Percentiles rank a stretch among this genome's conserved stretches.
These are phyloP conservation scores for Immersiporthe knoxdaviesiana DNA, from an alignment of 2,329 filamentous ascomycete genomes.

Conservation along the genomic window DNA sequence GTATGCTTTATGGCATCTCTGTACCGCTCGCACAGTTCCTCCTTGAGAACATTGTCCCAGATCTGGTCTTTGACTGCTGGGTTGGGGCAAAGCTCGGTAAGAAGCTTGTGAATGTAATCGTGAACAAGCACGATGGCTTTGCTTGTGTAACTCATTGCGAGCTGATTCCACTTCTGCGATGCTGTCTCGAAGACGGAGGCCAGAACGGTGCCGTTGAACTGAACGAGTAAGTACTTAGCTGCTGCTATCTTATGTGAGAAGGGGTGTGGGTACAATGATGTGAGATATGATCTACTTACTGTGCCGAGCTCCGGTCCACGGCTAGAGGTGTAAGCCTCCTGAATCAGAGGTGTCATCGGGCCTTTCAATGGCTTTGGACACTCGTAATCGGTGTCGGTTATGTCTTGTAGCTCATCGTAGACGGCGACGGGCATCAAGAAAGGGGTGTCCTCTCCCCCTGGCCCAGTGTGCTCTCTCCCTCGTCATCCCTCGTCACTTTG, in stretches of 20 bases:
- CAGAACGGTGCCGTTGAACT: not conserved
- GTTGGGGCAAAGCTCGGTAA: not conserved
- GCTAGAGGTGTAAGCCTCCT: slow-evolving; percentile 45
- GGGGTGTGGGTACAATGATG: too few relatives aligned
- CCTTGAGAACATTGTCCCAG: not conserved
- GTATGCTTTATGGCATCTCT: not conserved
- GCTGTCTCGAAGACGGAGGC: not conserved
- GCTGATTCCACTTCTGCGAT: not conserved
- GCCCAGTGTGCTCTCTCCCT: slow-evolving; percentile 32
- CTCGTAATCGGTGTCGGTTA: slow-evolving; percentile 35
- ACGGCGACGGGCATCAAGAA: slow-evolving; percentile 15
- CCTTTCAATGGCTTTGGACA: slow-evolving; percentile 27
- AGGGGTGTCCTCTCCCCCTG: not conserved
- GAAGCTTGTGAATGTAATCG: not conserved
- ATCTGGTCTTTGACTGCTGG: not conserved
- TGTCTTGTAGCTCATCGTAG: slow-evolving; percentile 35
- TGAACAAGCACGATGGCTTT: slow-evolving; percentile 5
- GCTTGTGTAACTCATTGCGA: not conserved
- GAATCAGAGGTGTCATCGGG: slow-evolving; percentile 51
- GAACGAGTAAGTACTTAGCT: too few relatives aligned
- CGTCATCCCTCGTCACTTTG: slow-evolving; percentile 20
- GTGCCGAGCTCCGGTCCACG: slow-evolving; percentile 61
- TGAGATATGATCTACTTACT: slow-evolving; percentile 40
- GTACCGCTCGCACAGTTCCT: not conserved
- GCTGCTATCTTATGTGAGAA: too few relatives aligned